Evolutionary conservation across 179 eudicot species (phyloP).

Genomic region (Beta macrorhiza): DNA sequence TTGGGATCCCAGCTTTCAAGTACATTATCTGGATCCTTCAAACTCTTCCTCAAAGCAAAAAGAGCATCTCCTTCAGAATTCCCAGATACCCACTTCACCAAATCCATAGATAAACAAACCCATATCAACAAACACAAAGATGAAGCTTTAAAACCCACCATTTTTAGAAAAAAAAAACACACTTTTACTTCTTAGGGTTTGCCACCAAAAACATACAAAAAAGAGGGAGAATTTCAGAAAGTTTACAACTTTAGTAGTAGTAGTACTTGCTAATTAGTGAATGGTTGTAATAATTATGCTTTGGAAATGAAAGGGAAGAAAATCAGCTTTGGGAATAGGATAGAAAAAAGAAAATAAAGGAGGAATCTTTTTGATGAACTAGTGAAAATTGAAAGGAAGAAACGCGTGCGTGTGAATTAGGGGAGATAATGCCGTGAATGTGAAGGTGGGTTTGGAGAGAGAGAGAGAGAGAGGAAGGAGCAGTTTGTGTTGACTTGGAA

Average conservation of each 20-base stretch:
- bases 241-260: not conserved
- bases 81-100: slow-evolving; percentile 44
- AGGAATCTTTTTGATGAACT: slow-evolving; percentile 29
- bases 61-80: slow-evolving; percentile 85
- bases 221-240: slow-evolving; percentile 17
- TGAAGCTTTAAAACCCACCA: slow-evolving; percentile 15
- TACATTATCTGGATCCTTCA: slow-evolving; percentile 67
- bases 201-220: not conserved
- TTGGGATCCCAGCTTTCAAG: slow-evolving; percentile 81
- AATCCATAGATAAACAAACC: slow-evolving; percentile 23
- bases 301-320: slow-evolving; percentile 1
- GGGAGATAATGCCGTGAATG: not conserved
- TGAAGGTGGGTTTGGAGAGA: not conserved
- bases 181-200: slow-evolving; percentile 18
- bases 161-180: not conserved
- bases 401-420: slow-evolving; percentile 23
- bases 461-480: not conserved
- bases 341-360: not conserved
- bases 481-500: slow-evolving; percentile 22
- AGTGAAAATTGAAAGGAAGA: not conserved
- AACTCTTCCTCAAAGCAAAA: slow-evolving; percentile 64
- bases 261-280: not conserved
- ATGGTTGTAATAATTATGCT: not conserved
- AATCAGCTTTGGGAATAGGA: slow-evolving; percentile 32
- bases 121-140: slow-evolving; percentile 18